phyloP scores from a whole-genome alignment of 2,329 filamentous ascomycete genomes.

The Conoideocrella luteorostrata region DNA sequence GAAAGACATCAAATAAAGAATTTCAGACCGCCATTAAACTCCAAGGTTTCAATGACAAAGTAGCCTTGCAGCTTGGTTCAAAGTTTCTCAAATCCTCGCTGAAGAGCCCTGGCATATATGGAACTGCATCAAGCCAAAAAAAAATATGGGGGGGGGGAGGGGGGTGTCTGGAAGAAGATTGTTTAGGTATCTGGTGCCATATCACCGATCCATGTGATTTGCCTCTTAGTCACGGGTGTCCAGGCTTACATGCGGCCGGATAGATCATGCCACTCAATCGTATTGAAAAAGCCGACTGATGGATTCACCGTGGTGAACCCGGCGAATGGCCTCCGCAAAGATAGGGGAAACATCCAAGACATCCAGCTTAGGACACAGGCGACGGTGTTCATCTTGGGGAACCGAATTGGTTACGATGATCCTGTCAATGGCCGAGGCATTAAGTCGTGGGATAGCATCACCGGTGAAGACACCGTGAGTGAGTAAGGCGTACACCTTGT shows the following conservation, averaged over 20 bases:
- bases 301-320: constrained; percentile 95
- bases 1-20: too few species aligned
- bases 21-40: too few species aligned
- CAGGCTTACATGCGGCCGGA: not conserved
- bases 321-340: constrained; percentile 90
- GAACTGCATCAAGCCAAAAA: too few species aligned
- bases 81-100: too few species aligned
- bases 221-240: too few species aligned
- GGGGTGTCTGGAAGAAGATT: too few species aligned
- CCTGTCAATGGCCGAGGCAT: constrained; percentile 86
- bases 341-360: constrained; percentile 84
- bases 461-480: constrained; percentile 95
- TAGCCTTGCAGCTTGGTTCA: too few species aligned
- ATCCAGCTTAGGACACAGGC: constrained; percentile 79
- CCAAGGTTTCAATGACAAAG: too few species aligned
- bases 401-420: constrained; percentile 94
- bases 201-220: too few species aligned
- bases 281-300: constrained; percentile 81
- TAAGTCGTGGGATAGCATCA: constrained; percentile 90
- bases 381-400: constrained; percentile 74
- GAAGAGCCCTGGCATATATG: too few species aligned
- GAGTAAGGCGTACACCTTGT: constrained; percentile 81
- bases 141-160: too few species aligned
- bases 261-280: constrained; percentile 12
- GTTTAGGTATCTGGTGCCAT: too few species aligned